Base-by-base conservation (phyloP, 1,284 basidiomycete species). In the Leccinum griseonigrum region DNA sequence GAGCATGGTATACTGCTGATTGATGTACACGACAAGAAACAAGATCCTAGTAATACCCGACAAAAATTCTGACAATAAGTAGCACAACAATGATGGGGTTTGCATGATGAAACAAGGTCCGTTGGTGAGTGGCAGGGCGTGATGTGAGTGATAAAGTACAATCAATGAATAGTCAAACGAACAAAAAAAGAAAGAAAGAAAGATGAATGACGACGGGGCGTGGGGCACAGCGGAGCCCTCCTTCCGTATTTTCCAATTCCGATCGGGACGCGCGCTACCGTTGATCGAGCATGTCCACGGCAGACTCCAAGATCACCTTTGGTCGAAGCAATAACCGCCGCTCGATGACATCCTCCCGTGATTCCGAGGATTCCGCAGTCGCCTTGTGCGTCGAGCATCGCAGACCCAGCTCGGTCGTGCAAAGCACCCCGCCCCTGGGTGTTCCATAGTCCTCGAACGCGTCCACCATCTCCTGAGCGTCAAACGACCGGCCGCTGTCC, bases 251-350 rank as follows among this genome's bases (percentile, higher is more conserved):
- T 48, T 14, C 8, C 46, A 31, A 48, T 31, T 40, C 28, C 10
- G 40, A 7, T 11, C 26, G 56, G 56, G 18, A n/a, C 36, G 7
- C 36, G 22, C 16, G 29, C 61, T 48, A 72, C 22, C 71, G 71
- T 59, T 73, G 77, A 60, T 83, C 79, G 64, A 85, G 74, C 59
- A 84, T 83, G 63, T 88, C 85, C 66, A 87, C 76, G 22, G 87
- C 86, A 34, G 85, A 86, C 68, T 91, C 88, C 59, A 91, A 74
- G 31, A 91, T 83, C 8, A 91, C 88, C 72, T 88, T 90, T 16
- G 89, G 88, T 69, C 80, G 79, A 60, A 91, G 74, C 52, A 91
- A 72, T 58, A 86, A 72, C 65, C 86, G 81, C 64, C 81, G 80
- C 61, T 90, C 88, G 57, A 85, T 74, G n/a, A 69, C 71, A 22